phyloP scores from a whole-genome alignment of 768 basidiomycete genomes.

The Mycena indigotica region DNA sequence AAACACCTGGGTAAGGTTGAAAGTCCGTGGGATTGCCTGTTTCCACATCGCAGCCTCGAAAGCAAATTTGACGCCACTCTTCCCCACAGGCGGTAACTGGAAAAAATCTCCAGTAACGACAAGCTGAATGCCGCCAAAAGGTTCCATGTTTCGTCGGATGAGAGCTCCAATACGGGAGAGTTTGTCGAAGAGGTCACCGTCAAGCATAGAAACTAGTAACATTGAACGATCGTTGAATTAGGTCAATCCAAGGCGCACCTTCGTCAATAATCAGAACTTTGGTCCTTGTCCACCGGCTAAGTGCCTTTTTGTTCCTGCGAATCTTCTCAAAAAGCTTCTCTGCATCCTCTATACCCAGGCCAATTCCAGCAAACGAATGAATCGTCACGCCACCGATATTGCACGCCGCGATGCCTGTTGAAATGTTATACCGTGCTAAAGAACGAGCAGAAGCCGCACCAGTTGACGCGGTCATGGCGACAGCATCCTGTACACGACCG shows the following conservation, averaged over 20 bases:
- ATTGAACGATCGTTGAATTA: background rate
- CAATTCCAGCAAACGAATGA: conserved; percentile 95
- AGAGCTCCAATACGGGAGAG: conserved; percentile 68
- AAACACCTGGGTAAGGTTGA: conserved; percentile 95
- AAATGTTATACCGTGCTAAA: conserved; percentile 1
- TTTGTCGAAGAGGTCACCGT: conserved; percentile 92
- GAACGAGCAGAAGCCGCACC: conserved; percentile 44
- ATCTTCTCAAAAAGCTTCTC: conserved; percentile 67
- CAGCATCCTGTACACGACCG: conserved; percentile 60
- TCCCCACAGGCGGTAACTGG: conserved; percentile 91
- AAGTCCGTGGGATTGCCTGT: conserved; percentile 73
- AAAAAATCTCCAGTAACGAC: conserved; percentile 98
- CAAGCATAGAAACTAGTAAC: conserved; percentile 92
- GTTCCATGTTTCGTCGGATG: conserved; percentile 61
- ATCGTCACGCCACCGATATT: conserved; percentile 96
- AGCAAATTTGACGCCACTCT: conserved; percentile 76
- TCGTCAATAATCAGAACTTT: conserved; percentile 85
- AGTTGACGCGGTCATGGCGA: conserved; percentile 94
- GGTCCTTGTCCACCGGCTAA: conserved; percentile 77
- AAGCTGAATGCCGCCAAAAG: conserved; percentile 96
- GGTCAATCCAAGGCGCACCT: conserved; percentile 54
- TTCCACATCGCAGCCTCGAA: conserved; percentile 88
- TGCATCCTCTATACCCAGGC: conserved; percentile 70
- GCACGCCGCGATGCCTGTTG: conserved; percentile 89
- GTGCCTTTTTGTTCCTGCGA: conserved; percentile 82